Percentiles rank a stretch among this genome's conserved stretches.
Evolutionary conservation across 2,329 filamentous ascomycete species (phyloP).

Genomic region (Sarocladium strictum): DNA sequence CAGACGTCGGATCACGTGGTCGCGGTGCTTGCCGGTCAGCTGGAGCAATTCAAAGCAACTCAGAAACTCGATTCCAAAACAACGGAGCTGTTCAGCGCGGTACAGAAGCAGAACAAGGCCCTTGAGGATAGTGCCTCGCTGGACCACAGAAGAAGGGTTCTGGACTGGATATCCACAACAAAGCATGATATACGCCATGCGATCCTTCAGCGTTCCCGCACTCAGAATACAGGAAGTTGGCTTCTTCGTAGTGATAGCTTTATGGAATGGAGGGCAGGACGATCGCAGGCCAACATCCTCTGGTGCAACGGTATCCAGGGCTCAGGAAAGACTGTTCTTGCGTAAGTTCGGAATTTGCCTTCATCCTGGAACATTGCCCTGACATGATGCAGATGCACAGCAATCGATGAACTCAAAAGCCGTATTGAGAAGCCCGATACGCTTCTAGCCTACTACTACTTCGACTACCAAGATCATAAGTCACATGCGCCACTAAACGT

Average conservation of each 20-base stretch:
- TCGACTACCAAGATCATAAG: slow-evolving; percentile 22
- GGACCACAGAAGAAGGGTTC: background rate
- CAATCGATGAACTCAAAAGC: background rate
- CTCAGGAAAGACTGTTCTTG: slow-evolving; percentile 17
- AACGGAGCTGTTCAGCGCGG: too few species aligned
- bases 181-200: background rate
- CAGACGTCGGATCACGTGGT: slow-evolving; percentile 16
- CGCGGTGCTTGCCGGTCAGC: slow-evolving; percentile 13
- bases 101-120: too few species aligned
- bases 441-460: slow-evolving; percentile 22
- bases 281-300: slow-evolving; percentile 9
- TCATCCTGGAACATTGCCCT: background rate
- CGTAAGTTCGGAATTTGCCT: slow-evolving; percentile 13
- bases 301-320: slow-evolving; percentile 19
- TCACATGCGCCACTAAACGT: slow-evolving; percentile 16
- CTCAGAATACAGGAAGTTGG: slow-evolving; percentile 17
- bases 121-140: background rate
- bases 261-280: too few species aligned
- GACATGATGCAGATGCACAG: background rate
- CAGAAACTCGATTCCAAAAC: background rate
- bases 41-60: slow-evolving; percentile 14
- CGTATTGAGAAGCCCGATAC: background rate
- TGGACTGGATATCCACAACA: slow-evolving; percentile 9
- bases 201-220: slow-evolving; percentile 11
- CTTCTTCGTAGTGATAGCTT: slow-evolving; percentile 7